These are phyloP conservation scores for Scorias spongiosa DNA, from an alignment of 2,329 filamentous ascomycete genomes.

Conservation along the genomic window DNA sequence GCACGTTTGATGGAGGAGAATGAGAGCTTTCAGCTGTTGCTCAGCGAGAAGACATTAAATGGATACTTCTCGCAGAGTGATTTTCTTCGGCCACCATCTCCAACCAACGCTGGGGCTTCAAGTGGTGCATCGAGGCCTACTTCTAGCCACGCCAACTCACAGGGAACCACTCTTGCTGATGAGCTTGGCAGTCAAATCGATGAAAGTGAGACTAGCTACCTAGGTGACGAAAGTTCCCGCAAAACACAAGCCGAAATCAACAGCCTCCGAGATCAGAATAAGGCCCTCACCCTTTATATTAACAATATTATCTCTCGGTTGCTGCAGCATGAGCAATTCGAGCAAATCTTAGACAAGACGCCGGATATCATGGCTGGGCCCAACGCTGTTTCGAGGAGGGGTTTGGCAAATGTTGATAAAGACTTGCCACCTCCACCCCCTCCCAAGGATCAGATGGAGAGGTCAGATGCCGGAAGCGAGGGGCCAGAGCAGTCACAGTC, in stretches of 20 bases:
- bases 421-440: constrained; percentile 80
- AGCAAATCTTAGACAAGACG: constrained; percentile 77
- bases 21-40: constrained; percentile 88
- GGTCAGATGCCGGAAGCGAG: constrained; percentile 16
- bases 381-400: constrained; percentile 12
- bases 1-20: constrained; percentile 96
- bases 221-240: constrained; percentile 43
- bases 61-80: constrained; percentile 72
- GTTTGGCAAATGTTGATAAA: constrained; percentile 8
- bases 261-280: constrained; percentile 80
- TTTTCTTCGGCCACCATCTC: constrained; percentile 47
- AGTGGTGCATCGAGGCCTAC: constrained; percentile 8
- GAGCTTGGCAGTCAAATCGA: constrained; percentile 59
- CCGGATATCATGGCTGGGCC: constrained; percentile 42
- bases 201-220: constrained; percentile 23
- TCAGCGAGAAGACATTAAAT: constrained; percentile 89
- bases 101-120: constrained; percentile 3
- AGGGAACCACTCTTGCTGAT: constrained; percentile 59
- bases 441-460: constrained; percentile 32
- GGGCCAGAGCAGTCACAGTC: constrained; percentile 17
- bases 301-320: constrained; percentile 97
- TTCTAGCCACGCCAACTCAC: constrained; percentile 13
- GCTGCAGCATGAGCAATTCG: constrained; percentile 85
- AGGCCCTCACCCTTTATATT: constrained; percentile 92
- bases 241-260: constrained; percentile 67